These are phyloP conservation scores for Quercus wislizeni DNA, from an alignment of 306 rosid species.

Conservation along the genomic window DNA sequence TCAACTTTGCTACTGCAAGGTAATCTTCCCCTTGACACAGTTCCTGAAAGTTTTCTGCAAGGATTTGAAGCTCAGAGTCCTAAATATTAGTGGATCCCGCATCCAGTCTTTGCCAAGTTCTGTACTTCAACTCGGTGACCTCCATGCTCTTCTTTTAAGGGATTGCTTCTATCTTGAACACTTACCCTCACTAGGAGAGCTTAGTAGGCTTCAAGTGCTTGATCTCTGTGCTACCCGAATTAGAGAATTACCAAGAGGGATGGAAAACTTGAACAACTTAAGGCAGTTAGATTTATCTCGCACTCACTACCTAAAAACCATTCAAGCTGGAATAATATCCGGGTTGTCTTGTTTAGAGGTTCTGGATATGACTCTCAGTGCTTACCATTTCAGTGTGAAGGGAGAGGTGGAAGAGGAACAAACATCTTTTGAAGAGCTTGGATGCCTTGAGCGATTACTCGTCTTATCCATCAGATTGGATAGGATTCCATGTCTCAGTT, in stretches of 20 bases:
- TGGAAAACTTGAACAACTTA: not conserved
- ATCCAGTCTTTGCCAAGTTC: conserved; percentile 17
- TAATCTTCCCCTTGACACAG: not conserved
- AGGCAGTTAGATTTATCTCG: conserved; percentile 8
- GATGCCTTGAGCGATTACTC: not conserved
- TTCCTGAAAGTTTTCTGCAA: conserved; percentile 1
- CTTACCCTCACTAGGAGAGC: conserved; percentile 17
- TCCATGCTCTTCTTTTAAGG: conserved; percentile 22
- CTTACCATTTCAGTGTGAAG: conserved; percentile 6
- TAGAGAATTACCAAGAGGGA: conserved; percentile 8
- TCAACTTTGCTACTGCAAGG: not conserved
- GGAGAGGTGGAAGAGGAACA: not conserved
- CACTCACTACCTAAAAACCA: conserved; percentile 13
- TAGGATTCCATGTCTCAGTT: conserved; percentile 4
- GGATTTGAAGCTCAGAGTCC: conserved; percentile 6
- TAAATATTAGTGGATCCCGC: conserved; percentile 14
- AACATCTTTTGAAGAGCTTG: conserved; percentile 1
- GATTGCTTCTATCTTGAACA: conserved; percentile 2
- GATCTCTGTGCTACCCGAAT: conserved; percentile 22
- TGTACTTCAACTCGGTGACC: conserved; percentile 11
- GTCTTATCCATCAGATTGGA: conserved; percentile 9
- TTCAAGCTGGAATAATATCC: not conserved
- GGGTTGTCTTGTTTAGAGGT: too few species aligned
- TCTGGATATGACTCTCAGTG: not conserved
- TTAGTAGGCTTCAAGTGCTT: conserved; percentile 9